Evolutionary conservation across 805 yeast genomes (phyloP), one percentile per base, ranked within the genome.

Genomic region (Metschnikowia rubicola): DNA sequence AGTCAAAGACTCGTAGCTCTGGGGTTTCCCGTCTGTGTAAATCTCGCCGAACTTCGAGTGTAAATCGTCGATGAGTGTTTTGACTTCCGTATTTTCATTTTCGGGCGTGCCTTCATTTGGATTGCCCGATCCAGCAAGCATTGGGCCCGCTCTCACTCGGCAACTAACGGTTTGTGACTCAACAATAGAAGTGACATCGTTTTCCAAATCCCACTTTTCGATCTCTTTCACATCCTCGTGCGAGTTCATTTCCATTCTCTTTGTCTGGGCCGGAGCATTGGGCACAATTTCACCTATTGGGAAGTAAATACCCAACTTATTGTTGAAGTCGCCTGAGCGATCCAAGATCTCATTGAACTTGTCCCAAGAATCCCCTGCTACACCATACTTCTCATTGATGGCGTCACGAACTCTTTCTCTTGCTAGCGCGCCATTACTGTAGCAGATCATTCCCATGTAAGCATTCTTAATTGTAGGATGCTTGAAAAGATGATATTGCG

Each of bases 391-490:
- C 35, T 66, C 64, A 58, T 85, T 86, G 30, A 88, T 51, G 21
- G 68, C 71, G 63, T 89, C 84, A 41, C 94, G 74, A 10, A 89
- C 73, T 47, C 75, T 74, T 58, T 90, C 96, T 53, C 97, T 73
- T 0, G 97, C 96, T 41, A 90, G 68, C 0, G 96, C 79, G 0
- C 97, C 97, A 63, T 90, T 90, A 60, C 95, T 86, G 64, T 90
- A 90, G 63, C 97, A 90, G 45, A 91, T 80, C 97, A 90, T 90
- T 19, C 95, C 96, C 97, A 90, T 91, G 63, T 81, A 90, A 33
- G 84, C 81, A 33, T 74, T 75, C 0, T 79, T 78, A 51, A 86
- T 78, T 0, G 95, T 85, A 8, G 97, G 97, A 62, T 91, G 97
- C 52, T 80, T 80, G 69, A 90, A 90, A 54, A 89, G 65, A 61